Base-by-base conservation (phyloP, 768 basidiomycete genomes). In the Mycena capillaripes region DNA sequence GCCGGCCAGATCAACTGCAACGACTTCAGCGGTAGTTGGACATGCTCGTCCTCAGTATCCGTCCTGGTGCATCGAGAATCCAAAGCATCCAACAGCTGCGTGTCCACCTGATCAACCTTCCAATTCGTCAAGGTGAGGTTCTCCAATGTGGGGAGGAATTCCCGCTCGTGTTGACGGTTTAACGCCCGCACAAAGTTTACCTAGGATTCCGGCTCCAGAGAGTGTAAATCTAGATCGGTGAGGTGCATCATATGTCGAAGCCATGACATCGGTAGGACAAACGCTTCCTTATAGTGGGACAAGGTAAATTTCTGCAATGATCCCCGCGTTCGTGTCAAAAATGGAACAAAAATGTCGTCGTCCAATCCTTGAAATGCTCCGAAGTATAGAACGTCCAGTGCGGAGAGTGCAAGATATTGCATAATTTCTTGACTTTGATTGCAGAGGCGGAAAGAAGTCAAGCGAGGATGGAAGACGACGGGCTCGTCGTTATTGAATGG, bases 351-450 rank as follows among this genome's bases (percentile, higher is more conserved):
- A 12, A 25, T n/a, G 2, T 32, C 32, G 25, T 48, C 21, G 6
- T 36, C 30, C 25, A 55, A 55, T 29, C 2, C 11, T 16, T 10
- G n/a, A 50, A 11, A 23, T 36, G 12, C 6, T 12, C 32, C n/a
- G 12, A 63, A 36, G n/a, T 50, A 14, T 0, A 63, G 48, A 17
- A 34, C 36, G 30, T 32, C n/a, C n/a, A 63, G 40, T 7, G 46
- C 32, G n/a, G 62, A 48, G 34, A 63, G n/a, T n/a, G 62, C n/a
- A 32, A 63, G 62, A 63, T 63, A 63, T 34, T 19, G 62, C 50
- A 63, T 19, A 6, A 63, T 50, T 21, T 34, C 62, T 2, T 23
- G 32, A 21, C 27, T 23, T 12, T 4, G 10, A 38, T 17, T 36
- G n/a, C 9, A 36, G 14, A 63, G 38, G 48, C 0, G 6, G 23